Base-by-base conservation (phyloP, 768 basidiomycete species). In the Postia placenta region DNA sequence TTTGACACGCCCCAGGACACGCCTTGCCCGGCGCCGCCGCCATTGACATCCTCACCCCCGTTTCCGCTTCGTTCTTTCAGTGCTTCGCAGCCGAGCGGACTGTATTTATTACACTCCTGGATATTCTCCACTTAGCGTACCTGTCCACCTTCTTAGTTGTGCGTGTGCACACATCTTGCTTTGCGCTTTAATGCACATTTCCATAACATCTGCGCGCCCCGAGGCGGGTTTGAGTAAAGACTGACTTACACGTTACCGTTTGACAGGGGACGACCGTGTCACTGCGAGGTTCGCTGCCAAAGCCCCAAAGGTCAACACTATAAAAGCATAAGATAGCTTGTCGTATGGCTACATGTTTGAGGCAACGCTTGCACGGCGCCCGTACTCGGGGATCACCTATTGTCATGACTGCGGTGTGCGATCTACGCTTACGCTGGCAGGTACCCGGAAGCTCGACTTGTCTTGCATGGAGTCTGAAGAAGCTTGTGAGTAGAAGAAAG, bases 401-500 rank as follows among this genome's bases (percentile, higher is more conserved):
- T 36, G 57, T 64, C 54, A 67, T 64, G 66, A 64, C 43, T 58
- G 50, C 24, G 66, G 64, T 23, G 63, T 62, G 38, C 66, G 62
- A 45, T 67, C 66, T 7, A 51, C 51, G 6, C 45, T 52, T 7
- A 51, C 51, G 22, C 49, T 45, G 30, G 58, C 52, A 26, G 53
- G 48, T 24, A 64, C 62, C 12, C 89, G 79, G 70, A 92, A 92
- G 58, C 85, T 89, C 27, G 87, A 90, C 58, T 81, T 87, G 69
- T 91, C 90, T 58, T 87, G 87, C 79, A 92, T 85, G 42, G 89
- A 92, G 67, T 92, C 89, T 92, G 58, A 27, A n/a, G n/a, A n/a
- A n/a, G n/a, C n/a, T n/a, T n/a, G n/a, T n/a, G n/a, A n/a, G n/a
- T n/a, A n/a, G 24, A 28, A 15, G 24, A 14, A 39, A 25, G 23